Base-by-base conservation (phyloP, 768 basidiomycete genomes). In the Boletus patriciae region DNA sequence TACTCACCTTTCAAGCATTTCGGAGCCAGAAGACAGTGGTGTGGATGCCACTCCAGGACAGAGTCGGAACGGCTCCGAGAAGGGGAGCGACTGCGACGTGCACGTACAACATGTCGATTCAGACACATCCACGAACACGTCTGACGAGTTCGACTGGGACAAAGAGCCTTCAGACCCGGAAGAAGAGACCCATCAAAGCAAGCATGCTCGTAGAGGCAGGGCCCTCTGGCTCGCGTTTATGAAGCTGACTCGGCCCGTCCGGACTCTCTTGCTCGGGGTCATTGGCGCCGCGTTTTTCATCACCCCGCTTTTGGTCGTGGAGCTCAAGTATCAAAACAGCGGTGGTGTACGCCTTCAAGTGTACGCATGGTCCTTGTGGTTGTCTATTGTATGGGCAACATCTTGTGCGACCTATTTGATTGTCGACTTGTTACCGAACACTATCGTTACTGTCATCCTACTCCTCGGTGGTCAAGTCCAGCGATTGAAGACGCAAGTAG, bases 131-230 rank as follows among this genome's bases (percentile, higher is more conserved):
- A 86, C 86, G 13, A 81, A 84, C 61, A 78, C 82, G 4, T 81
- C 80, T 11, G 87, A 88, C 65, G 85, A 89, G 62, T 89, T 91
- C 61, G 79, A 89, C 74, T 88, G 87, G 87, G 85, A 88, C 52
- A 80, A 84, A 50, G 84, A 85, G 15, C 53, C 55, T 43, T 60
- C 69, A 38, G 38, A 18, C 18, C 78, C 79, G 23, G 71, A 67
- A 34, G 57, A 64, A 47, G 70, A 60, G 33, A 54, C 50, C 4
- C 58, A 42, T 41, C 63, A 66, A 12, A 64, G 69, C 48, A 60
- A 66, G 27, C 82, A 83, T 62, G 86, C 85, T 4, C 83, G 79
- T 62, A 79, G 88, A 47, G 83, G 84, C 48, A 80, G 86, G 44
- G 77, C 79, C 34, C 66, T 90, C 45, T 90, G 83, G 78, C 73